Base-by-base conservation (phyloP, 495 filamentous ascomycete genomes). In the Neurospora sp. region DNA sequence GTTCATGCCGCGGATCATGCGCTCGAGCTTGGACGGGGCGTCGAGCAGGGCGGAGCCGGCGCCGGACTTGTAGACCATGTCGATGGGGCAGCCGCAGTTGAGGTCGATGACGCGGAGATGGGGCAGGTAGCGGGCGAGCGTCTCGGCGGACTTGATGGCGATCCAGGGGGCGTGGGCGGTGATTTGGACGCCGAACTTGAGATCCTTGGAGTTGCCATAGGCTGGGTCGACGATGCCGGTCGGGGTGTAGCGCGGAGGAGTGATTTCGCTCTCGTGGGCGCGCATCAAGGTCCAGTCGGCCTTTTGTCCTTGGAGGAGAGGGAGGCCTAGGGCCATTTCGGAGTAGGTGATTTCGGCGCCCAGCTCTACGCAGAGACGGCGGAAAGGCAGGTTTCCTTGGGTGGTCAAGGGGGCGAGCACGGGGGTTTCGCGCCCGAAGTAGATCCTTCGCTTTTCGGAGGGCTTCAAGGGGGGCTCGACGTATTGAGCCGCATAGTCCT, bases 71-170 rank as follows among this genome's bases (percentile, higher is more conserved):
- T 88, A 97, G 54, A 99, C 90, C 72, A 97, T 87, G 75, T 99
- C 95, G 78, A 99, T 97, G 18, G 96, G 96, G 78, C 96, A 99
- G 39, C 96, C 96, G 77, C 95, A 97, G 83, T 99, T 99, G 73
- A 99, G 82, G 78, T 99, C 96, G 72, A 99, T 90, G 6, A 97
- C 88, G 39, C 96, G 91, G 11, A 98, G 85, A 77, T 93, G 85
- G 4, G 96, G 94, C 46, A 93, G 89, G 69, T 92, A 89, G 20
- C 84, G 82, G 1, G 92, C 90, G 66, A 99, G 83, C 38, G 92
- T 84, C 79, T 99, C 94, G 0, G 95, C 92, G 1, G 93, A 88
- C 79, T 97, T 97, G 74, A 96, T 83, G 5, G 92, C 96, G 31
- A 92, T 85, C 89, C 93, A 96, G 3, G 94, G 90, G 76, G 94